Conservation (phyloP, 2,329 filamentous ascomycete genomes). For the Gaeumannomyces tritici region DNA sequence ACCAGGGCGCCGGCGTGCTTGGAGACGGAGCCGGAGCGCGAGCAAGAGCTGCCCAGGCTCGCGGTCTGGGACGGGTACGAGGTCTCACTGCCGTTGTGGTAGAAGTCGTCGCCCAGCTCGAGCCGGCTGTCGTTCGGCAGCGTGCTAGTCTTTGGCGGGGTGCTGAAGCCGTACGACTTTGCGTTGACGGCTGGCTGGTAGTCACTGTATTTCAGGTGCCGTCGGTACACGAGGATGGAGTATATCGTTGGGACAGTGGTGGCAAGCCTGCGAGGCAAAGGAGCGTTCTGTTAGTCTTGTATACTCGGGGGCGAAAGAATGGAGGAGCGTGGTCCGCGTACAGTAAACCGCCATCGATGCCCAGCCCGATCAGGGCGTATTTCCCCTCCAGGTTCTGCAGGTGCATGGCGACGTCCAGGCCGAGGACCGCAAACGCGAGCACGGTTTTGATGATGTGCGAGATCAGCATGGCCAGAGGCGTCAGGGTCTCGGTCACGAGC, state of each 20-base stretch:
- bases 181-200: conserved; percentile 39
- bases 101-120: conserved; percentile 14
- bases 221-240: conserved; percentile 35
- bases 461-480: conserved; percentile 44
- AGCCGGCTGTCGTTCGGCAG: conserved; percentile 8
- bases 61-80: background rate
- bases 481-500: conserved; percentile 35
- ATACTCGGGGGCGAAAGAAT: background rate
- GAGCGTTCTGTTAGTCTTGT: conserved; percentile 2
- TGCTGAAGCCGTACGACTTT: conserved; percentile 35
- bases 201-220: conserved; percentile 37
- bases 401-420: conserved; percentile 42
- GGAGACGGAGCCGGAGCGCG: too few species aligned
- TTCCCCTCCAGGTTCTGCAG: conserved; percentile 30
- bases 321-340: conserved; percentile 20
- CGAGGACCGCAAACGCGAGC: conserved; percentile 35
- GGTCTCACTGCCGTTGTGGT: conserved; percentile 4
- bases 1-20: background rate
- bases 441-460: conserved; percentile 40
- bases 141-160: background rate
- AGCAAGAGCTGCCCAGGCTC: background rate
- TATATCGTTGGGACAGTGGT: conserved; percentile 35
- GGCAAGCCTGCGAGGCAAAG: conserved; percentile 23
- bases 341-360: conserved; percentile 38
- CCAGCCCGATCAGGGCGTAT: conserved; percentile 39